phyloP scores from a whole-genome alignment of 2,329 filamentous ascomycete genomes.

The Phyllosticta ampelicida region DNA sequence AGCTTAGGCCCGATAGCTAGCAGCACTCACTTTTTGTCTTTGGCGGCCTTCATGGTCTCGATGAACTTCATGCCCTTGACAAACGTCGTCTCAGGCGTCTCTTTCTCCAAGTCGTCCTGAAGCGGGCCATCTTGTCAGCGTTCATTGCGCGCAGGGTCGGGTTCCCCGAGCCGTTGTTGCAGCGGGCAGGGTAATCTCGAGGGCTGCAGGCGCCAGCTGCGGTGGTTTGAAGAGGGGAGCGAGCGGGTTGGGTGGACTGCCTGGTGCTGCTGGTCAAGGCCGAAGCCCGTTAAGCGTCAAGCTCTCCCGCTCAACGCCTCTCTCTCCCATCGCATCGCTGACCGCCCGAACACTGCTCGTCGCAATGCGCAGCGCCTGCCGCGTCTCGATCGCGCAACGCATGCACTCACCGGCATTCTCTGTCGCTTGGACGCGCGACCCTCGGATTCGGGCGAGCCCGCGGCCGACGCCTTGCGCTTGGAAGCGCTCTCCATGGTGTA shows the following conservation, averaged over 20 bases:
- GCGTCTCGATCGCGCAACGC: background rate
- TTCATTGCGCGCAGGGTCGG: background rate
- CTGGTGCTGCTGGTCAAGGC: conserved; percentile 12
- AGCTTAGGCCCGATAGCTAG: conserved; percentile 8
- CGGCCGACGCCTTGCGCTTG: conserved; percentile 46
- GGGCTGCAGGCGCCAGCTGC: conserved; percentile 12
- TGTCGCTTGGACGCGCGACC: conserved; percentile 48
- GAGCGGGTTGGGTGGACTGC: conserved; percentile 18
- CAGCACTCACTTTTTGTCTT: conserved; percentile 64
- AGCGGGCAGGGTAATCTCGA: background rate
- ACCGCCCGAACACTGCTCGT: conserved; percentile 11
- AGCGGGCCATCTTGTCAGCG: conserved; percentile 10
- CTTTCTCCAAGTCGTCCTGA: conserved; percentile 27
- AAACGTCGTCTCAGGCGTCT: conserved; percentile 58
- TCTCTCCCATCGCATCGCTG: background rate
- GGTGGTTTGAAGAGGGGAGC: conserved; percentile 19
- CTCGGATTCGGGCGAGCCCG: conserved; percentile 39
- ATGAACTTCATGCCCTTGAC: conserved; percentile 63
- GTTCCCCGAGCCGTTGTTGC: background rate
- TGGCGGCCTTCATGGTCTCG: conserved; percentile 61
- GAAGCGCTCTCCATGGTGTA: conserved; percentile 32
- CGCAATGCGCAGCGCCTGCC: conserved; percentile 2
- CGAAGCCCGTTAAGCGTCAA: conserved; percentile 11
- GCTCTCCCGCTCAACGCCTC: conserved; percentile 8
- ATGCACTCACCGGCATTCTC: conserved; percentile 46